Conservation (phyloP, 345 rosid species). For the Moringa oleifera region DNA sequence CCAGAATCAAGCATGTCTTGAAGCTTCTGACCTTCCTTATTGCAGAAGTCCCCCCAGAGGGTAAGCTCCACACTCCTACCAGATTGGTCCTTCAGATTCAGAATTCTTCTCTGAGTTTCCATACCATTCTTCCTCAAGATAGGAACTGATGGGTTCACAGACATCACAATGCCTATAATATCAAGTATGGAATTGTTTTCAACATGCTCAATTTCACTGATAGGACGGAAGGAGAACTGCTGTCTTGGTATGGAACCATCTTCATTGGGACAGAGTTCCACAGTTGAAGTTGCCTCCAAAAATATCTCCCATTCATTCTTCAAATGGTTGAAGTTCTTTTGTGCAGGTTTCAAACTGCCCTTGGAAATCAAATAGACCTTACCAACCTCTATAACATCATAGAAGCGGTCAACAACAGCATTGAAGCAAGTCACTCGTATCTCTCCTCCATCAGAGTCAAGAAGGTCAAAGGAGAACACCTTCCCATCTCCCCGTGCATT, state of each 20-base stretch:
- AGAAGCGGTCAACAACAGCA: slow-evolving; percentile 76
- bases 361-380: slow-evolving; percentile 77
- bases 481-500: slow-evolving; percentile 92
- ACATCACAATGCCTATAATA: slow-evolving; percentile 65
- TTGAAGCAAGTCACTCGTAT: slow-evolving; percentile 88
- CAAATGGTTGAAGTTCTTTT: slow-evolving; percentile 82
- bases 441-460: slow-evolving; percentile 91
- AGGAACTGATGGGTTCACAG: slow-evolving; percentile 75
- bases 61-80: slow-evolving; percentile 75
- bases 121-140: slow-evolving; percentile 86
- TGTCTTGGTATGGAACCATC: slow-evolving; percentile 82
- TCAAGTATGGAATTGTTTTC: slow-evolving; percentile 75
- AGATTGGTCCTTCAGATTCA: slow-evolving; percentile 77
- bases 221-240: slow-evolving; percentile 79
- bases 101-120: slow-evolving; percentile 88
- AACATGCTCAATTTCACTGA: slow-evolving; percentile 70
- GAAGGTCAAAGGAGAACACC: slow-evolving; percentile 86
- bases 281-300: slow-evolving; percentile 72
- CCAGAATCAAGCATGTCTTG: slow-evolving; percentile 75
- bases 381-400: slow-evolving; percentile 70
- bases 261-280: slow-evolving; percentile 72
- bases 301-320: slow-evolving; percentile 91
- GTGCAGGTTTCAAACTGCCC: slow-evolving; percentile 84
- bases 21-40: slow-evolving; percentile 72
- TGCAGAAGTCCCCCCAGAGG: slow-evolving; percentile 90